These are phyloP conservation scores for Colletotrichum chrysophilum DNA, from an alignment of 2,329 filamentous ascomycete species.

Conservation along the genomic window DNA sequence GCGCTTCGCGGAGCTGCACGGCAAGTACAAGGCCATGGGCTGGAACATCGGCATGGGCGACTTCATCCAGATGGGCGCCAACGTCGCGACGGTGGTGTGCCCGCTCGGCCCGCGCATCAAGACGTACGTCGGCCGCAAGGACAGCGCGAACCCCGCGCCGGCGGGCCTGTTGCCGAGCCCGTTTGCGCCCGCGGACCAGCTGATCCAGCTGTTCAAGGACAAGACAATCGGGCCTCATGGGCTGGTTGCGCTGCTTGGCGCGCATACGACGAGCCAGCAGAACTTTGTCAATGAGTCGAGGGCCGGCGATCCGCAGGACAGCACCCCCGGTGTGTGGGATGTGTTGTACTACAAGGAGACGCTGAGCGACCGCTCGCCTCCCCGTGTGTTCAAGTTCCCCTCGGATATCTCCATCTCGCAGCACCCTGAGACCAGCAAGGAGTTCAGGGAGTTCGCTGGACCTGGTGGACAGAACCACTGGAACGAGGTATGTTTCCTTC, in stretches of 20 bases:
- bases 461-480: conserved; percentile 39
- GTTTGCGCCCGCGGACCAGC: conserved; percentile 44
- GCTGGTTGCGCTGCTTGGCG: conserved; percentile 59
- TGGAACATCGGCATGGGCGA: conserved; percentile 56
- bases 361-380: conserved; percentile 29
- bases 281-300: conserved; percentile 44
- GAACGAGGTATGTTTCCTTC: conserved; percentile 37
- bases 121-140: conserved; percentile 56
- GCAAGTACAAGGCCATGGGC: conserved; percentile 37
- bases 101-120: conserved; percentile 51
- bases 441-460: conserved; percentile 43
- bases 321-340: conserved; percentile 59
- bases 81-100: conserved; percentile 52
- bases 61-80: conserved; percentile 58
- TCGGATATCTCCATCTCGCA: conserved; percentile 46
- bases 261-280: conserved; percentile 58
- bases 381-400: conserved; percentile 44
- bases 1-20: conserved; percentile 42
- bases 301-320: conserved; percentile 53
- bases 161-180: conserved; percentile 48
- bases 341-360: conserved; percentile 54
- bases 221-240: conserved; percentile 59
- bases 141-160: conserved; percentile 43
- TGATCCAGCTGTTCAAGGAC: conserved; percentile 54
- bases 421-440: conserved; percentile 37